Base-by-base conservation (phyloP, 371 early-diverging fungal genomes). In the Amoeboradix gromovi region DNA sequence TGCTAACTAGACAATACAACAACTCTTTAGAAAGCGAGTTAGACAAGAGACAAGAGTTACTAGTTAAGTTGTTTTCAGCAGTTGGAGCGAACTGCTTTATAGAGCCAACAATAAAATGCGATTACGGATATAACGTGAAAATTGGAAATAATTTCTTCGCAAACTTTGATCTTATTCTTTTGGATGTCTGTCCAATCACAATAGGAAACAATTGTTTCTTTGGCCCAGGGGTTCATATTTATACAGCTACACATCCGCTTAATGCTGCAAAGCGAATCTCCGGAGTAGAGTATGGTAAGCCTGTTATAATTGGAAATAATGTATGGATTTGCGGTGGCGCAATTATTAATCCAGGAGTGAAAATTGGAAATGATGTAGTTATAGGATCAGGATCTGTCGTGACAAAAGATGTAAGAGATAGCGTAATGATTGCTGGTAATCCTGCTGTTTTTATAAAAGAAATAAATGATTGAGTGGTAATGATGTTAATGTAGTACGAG, bases 301-400 rank as follows among this genome's bases (percentile, higher is more conserved):
- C 84, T 0, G 78, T 86, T 70, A 75, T 74, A 71, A 87, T 88
- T 67, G 86, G 86, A 28, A 77, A 82, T 71, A 78, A 83, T 70
- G 82, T 81, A 27, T 87, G 87, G 30, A 17, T 67, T 27, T 87
- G 88, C 2, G 88, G 86, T 28, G 77, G 82, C 29, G 81, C 78
- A 0, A 80, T 84, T 12, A 82, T 92, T 67, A 77, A 82, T 71
- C 86, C 89, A 1, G 90, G 91, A 30, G 84, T 90, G 12, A 88
- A 85, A 0, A 85, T 92, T 69, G 92, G 92, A 0, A 77, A 85
- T 31, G 83, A 86, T 29, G 75, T 71, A 31, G 73, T 77, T 12
- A 70, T 85, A 32, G 85, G 76, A 0, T 82, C 81, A 2, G 85
- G 84, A 5, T 48, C 77, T 17, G 82, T 84, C 1, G 85, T 92